Base-by-base conservation (phyloP, 2,329 filamentous ascomycete species). In the Aspergillus aculeatinus region DNA sequence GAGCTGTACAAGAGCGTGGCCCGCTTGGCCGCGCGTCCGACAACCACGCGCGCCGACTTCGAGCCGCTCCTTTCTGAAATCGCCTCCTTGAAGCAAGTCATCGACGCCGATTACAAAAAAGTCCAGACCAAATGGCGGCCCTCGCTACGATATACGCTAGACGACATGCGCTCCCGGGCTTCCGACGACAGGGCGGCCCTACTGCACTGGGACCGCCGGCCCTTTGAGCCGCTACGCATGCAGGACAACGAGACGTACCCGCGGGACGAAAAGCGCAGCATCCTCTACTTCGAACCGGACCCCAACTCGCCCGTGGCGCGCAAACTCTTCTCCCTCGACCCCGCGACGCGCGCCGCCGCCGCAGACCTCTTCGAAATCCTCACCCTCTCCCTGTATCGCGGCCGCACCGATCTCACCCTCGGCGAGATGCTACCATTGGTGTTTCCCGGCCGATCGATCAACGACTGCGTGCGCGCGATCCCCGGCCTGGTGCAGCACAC, bases 151-250 rank as follows among this genome's bases (percentile, higher is more conserved):
- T 19, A 7, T 44, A 44, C 19, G 39, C 16, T 7, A 9, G 39
- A 90, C 67, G 85, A 87, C 68, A 72, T 19, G 14, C 39, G 81
- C 49, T n/a, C 21, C 42, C 82, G 84, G 63, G 65, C 83, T 16
- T 58, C 16, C 14, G 16, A 19, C 16, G 39, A 44, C 14, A 16
- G 14, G 39, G 7, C 39, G 82, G 72, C 86, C 0, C 67, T 82
- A 1, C 73, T 94, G 3, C 68, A 80, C 27, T 93, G 88, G 86
- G 91, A 96, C 73, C 81, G 83, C 1, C 86, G 92, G 16, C 76
- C 80, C 2, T 87, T 85, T 68, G 91, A 96, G 68, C 89, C 91
- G 0, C 79, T 96, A 16, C 74, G 79, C 25, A 82, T 85, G 2
- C 61, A 79, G 4, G 55, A 74, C 0, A 69, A 82, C 0, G 92